Conservation (phyloP, 345 rosid species). For the Eucalyptus regnans region DNA sequence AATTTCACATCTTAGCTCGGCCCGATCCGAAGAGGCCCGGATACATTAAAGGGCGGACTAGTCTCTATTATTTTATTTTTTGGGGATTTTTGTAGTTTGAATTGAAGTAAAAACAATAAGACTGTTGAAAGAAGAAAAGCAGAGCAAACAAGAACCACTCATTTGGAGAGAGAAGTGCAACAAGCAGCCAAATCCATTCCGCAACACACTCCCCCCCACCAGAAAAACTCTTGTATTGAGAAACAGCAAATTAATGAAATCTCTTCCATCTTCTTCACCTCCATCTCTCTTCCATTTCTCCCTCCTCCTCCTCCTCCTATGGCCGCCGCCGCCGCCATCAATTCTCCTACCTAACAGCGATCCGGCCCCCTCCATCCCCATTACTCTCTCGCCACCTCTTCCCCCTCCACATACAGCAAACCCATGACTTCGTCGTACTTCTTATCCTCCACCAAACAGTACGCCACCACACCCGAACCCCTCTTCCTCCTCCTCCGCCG, state of each 20-base stretch:
- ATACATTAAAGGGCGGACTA: not conserved
- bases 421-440: conserved; percentile 55
- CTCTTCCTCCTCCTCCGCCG: conserved; percentile 22
- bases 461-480: conserved; percentile 24
- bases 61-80: not conserved
- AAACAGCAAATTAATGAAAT: not conserved
- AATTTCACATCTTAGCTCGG: not conserved
- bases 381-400: not conserved
- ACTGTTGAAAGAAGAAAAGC: not conserved
- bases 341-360: not conserved
- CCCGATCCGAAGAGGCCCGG: not conserved
- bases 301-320: not conserved
- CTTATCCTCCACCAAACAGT: conserved; percentile 37
- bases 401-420: not conserved
- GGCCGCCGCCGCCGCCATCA: not conserved
- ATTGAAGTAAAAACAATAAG: not conserved
- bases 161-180: not conserved
- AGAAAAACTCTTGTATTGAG: not conserved
- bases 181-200: not conserved
- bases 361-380: not conserved
- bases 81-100: not conserved
- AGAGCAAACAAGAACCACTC: not conserved
- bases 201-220: not conserved
- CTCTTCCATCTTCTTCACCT: not conserved
- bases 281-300: not conserved